Evolutionary conservation across 2,329 filamentous ascomycete genomes (phyloP), one percentile per base, ranked within the genome.

Genomic region (Penicillium sp.): DNA sequence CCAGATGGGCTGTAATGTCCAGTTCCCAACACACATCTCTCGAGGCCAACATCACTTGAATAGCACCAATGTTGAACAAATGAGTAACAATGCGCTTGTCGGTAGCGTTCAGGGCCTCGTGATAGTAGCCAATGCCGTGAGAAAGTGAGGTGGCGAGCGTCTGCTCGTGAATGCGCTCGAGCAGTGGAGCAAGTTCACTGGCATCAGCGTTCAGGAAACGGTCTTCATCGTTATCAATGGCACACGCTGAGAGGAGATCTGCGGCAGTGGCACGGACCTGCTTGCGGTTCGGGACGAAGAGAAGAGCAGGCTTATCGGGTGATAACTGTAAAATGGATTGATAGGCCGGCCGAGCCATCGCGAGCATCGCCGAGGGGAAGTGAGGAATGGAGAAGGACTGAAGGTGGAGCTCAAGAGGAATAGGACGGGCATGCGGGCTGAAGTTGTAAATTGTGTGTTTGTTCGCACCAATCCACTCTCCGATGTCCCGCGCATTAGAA

Each of bases 361-460:
- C 92, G 63, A 99, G 83, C 94, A 99, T 99, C 38, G 99, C 82
- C 10, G 94, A 97, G 4, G 94, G 95, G 77, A 96, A 97, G 70
- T 99, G 95, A 43, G 95, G 91, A 56, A 96, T 96, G 27, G 87
- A 90, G 76, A 94, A 99, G 1, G 92, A 93, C 74, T 99, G 94
- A 44, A 99, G 88, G 70, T 97, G 91, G 53, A 99, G 83, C 71
- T 97, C 93, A 30, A 99, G 78, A 19, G 93, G 92, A 16, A 97
- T 85, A 1, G 91, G 89, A 53, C 95, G 87, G 57, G 93, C 87
- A 67, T 93, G 88, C 2, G 94, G 94, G 65, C 91, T 96, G 78
- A 99, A 99, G 77, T 99, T 99, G 81, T 93, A 99, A 60, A 96
- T 96, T 45, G 94, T 96, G 71, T 99, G 94, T 78, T 97, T 97